Evolutionary conservation across 2,329 filamentous ascomycete species (phyloP), one percentile per base, ranked within the genome.

Genomic region (Rosellinia necatrix): DNA sequence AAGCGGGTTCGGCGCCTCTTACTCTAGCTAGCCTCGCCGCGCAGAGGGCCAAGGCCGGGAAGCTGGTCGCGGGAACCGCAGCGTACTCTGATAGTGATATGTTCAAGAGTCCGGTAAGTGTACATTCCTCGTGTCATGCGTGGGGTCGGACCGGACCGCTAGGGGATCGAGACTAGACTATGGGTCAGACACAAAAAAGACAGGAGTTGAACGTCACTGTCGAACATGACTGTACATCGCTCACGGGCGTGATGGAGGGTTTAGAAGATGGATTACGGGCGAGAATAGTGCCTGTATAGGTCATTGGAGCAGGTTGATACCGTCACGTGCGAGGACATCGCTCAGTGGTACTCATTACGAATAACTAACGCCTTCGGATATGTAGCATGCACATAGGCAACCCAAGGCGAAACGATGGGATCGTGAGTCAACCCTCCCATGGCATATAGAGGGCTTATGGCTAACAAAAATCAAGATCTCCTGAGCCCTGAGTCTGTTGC

Each of bases 341-440:
- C 22, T 29, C 10, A 37, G 21, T 10, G 19, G 13, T n/a, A n/a
- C 13, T 30, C 30, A 4, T 41, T 32, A n/a, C 12, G 4, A 15
- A 32, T 34, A 15, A 74, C 54, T 63, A 7, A 62, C 44, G 50
- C 17, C 38, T 53, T 15, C 13, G 12, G 22, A 15, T 24, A 27
- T 10, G 51, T 49, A 74, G 60, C 75, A 85, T 70, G 67, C 73
- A 25, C 72, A 78, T 63, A 68, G 81, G 17, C 92, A 93, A 70
- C 89, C 90, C 3, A 87, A 86, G 68, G 89, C 93, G 3, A 91
- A 88, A 72, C 78, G 86, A 72, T 97, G 90, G 88, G 90, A 96
- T 69, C 83, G 91, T 96, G 77, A 77, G 90, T 84, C 32, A 1
- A 13, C 29, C 10, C 21, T 21, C 10, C 3, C 3, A 22, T 27